A percentile compares a stretch with the other conserved stretches of the same genome.
phyloP scores from a whole-genome alignment of 345 rosid species.

The Gossypium turneri region DNA sequence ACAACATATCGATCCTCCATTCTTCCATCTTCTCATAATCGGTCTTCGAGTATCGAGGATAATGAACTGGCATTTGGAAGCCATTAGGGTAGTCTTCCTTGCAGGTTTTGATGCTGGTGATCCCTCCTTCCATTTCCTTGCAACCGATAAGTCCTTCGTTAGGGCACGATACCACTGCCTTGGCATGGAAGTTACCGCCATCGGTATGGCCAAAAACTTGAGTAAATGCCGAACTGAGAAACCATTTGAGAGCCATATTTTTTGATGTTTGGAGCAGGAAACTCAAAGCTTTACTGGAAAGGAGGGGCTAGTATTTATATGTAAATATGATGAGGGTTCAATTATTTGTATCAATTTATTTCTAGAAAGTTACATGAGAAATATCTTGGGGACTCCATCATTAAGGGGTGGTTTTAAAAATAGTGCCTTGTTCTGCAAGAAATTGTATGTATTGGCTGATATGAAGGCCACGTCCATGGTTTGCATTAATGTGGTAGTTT shows the following conservation, averaged over 20 bases:
- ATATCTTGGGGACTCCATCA: background rate
- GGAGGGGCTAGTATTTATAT: background rate
- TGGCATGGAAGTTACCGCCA: conserved; percentile 5
- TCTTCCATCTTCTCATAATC: conserved; percentile 76
- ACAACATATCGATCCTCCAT: conserved; percentile 59
- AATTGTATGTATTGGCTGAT: conserved; percentile 1
- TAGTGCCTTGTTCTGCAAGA: background rate
- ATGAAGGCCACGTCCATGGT: conserved; percentile 1
- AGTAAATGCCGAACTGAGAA: conserved; percentile 40
- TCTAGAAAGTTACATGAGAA: background rate
- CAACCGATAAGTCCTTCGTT: conserved; percentile 15
- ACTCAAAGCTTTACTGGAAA: conserved; percentile 4
- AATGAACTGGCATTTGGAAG: conserved; percentile 67
- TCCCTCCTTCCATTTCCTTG: background rate
- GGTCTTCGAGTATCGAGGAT: conserved; percentile 52
- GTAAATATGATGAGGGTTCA: background rate
- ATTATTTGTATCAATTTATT: background rate
- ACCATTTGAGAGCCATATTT: conserved; percentile 42
- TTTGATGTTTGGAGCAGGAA: background rate
- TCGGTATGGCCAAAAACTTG: conserved; percentile 30
- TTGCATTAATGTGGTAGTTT: conserved; percentile 17
- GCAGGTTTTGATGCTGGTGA: background rate
- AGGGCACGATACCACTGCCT: conserved; percentile 15
- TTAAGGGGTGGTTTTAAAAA: background rate
- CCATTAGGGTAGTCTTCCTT: conserved; percentile 15